Evolutionary conservation across 768 basidiomycete species (phyloP), one percentile per base, ranked within the genome.

Genomic region (Wakefieldia striispora): DNA sequence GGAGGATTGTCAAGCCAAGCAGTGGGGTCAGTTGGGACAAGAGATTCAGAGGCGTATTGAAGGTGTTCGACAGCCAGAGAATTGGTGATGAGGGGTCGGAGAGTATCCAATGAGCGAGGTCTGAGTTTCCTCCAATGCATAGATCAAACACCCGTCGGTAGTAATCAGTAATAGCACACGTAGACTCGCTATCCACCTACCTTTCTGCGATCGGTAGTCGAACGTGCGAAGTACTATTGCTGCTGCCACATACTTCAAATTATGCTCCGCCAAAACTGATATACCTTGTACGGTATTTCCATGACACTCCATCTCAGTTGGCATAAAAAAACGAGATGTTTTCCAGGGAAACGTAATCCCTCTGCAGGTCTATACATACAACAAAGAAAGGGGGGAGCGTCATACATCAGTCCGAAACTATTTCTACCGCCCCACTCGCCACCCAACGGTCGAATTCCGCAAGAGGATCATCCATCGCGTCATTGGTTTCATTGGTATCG

Each of bases 11-110:
- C 47, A 76, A 81, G 47, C 82, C 84, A 3, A 79, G 81, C 2
- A 70, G 69, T 45, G 71, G 72, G 14, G 82, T 88, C 12, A 75
- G 75, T 20, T 98, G 93, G 93, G 88, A 94, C 59, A 78, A 83
- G 51, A 73, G 85, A 50, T 88, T 90, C 58, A 70, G 73, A 45
- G 74, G 75, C 39, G 74, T 76, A 17, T 59, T 95, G 48, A 75
- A 70, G 40, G 76, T 92, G 6, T 91, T 86, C 61, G 73, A 72
- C 17, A 70, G 77, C 57, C 74, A 75, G 40, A 65, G 63, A 41
- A 12, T 26, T 26, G 40, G 48, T 27, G 40, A 26, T 10, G 54
- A 47, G 7, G 44, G n/a, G 11, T 16, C 17, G 8, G 50, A 6
- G 3, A 34, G 23, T n/a, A 6, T 14, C 16, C 14, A 27, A 48